Conservation (phyloP, 371 early-diverging fungal species). For the Syncephalastrum contaminatum region DNA sequence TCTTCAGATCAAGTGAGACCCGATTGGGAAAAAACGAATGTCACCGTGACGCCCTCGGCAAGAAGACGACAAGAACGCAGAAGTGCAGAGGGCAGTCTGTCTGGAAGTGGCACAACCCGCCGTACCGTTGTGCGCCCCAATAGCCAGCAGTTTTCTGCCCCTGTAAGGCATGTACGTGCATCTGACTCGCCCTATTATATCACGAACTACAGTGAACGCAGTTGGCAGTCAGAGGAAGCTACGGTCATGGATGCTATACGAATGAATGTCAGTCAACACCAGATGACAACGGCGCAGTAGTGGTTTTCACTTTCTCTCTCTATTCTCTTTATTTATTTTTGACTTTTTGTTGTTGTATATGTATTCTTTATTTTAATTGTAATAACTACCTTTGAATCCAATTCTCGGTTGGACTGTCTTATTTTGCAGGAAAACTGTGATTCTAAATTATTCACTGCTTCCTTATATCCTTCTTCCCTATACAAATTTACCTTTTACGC, state of each 20-base stretch:
- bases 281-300: too few relatives aligned
- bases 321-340: too few relatives aligned
- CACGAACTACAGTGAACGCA: background rate
- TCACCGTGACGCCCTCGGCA: background rate
- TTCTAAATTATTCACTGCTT: too few relatives aligned
- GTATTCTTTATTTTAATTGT: too few relatives aligned
- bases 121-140: slow-evolving; percentile 15
- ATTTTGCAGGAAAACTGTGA: too few relatives aligned
- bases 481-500: too few relatives aligned
- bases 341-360: too few relatives aligned
- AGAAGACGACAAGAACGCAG: background rate
- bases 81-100: slow-evolving; percentile 7
- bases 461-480: too few relatives aligned
- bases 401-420: too few relatives aligned
- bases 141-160: background rate
- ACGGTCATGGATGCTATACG: slow-evolving; percentile 14
- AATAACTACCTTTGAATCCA: too few relatives aligned
- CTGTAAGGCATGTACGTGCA: slow-evolving; percentile 2
- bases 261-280: too few relatives aligned
- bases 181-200: slow-evolving; percentile 7
- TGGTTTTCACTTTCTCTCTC: too few relatives aligned
- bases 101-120: slow-evolving; percentile 16
- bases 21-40: slow-evolving; percentile 12
- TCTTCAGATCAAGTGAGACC: slow-evolving; percentile 15
- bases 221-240: slow-evolving; percentile 5